A percentile compares a stretch with the other conserved stretches of the same genome.
These are phyloP conservation scores for Pholiota adiposa DNA, from an alignment of 1,284 basidiomycete genomes.

Conservation along the genomic window DNA sequence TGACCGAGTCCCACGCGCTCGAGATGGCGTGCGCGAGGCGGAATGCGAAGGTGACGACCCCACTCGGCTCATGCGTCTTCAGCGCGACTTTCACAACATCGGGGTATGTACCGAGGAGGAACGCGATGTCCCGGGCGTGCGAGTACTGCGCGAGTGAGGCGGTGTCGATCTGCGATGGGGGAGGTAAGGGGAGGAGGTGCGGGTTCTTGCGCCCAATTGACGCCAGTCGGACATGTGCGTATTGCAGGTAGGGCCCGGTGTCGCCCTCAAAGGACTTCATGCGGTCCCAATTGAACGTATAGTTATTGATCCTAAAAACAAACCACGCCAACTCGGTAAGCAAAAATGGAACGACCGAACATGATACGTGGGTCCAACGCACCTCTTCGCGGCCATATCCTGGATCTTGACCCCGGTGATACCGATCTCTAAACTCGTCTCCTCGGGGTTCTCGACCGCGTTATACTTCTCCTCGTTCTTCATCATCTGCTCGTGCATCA, in stretches of 20 bases:
- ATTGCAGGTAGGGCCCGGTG: constrained; percentile 95
- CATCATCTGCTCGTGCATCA: constrained; percentile 98
- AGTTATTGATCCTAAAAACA: constrained; percentile 86
- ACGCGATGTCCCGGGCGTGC: constrained; percentile 87
- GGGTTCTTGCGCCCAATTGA: constrained; percentile 96
- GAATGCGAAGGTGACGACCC: constrained; percentile 84
- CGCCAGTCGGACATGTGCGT: constrained; percentile 93
- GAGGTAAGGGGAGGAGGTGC: constrained; percentile 80
- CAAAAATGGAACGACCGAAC: too few relatives aligned
- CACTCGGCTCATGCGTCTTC: constrained; percentile 88
- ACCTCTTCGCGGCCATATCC: constrained; percentile 96
- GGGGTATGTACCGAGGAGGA: constrained; percentile 89
- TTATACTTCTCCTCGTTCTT: constrained; percentile 94
- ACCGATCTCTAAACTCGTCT: constrained; percentile 84
- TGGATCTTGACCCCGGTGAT: constrained; percentile 98
- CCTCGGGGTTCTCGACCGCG: constrained; percentile 87
- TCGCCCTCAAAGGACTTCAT: constrained; percentile 98
- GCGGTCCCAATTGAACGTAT: constrained; percentile 93
- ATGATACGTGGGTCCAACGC: too few relatives aligned
- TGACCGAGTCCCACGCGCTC: constrained; percentile 87
- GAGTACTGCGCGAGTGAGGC: constrained; percentile 68
- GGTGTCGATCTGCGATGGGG: constrained; percentile 71
- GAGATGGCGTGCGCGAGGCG: constrained; percentile 82
- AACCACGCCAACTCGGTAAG: too few relatives aligned
- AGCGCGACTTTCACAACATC: constrained; percentile 88